Evolutionary conservation across 2,329 filamentous ascomycete species (phyloP).

Genomic region (Aspergillus quadrilineatus): DNA sequence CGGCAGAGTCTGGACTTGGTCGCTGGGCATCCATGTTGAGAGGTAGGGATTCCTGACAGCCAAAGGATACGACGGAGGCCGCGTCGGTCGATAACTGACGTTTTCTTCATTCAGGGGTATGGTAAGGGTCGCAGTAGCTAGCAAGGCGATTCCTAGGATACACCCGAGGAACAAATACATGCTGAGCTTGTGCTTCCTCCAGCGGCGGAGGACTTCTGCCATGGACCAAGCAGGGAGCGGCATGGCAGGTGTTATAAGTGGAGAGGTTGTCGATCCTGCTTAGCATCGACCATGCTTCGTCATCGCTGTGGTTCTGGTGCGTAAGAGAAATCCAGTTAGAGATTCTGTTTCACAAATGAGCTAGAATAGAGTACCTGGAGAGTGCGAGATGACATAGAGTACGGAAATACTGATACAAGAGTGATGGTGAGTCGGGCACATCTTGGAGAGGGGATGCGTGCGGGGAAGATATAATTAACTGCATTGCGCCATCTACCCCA

Average conservation of each 20-base stretch:
- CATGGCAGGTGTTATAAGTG: not conserved
- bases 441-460: too few relatives aligned
- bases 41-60: slow-evolving; percentile 47
- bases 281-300: slow-evolving; percentile 6
- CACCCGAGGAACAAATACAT: slow-evolving; percentile 18
- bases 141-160: slow-evolving; percentile 22
- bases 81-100: slow-evolving; percentile 27
- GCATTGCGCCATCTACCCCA: too few relatives aligned
- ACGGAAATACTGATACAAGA: too few relatives aligned
- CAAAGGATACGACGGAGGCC: slow-evolving; percentile 46
- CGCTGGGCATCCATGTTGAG: slow-evolving; percentile 46
- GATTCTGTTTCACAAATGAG: too few relatives aligned
- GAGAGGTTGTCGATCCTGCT: slow-evolving; percentile 7
- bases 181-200: not conserved
- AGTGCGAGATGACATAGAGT: too few relatives aligned
- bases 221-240: not conserved
- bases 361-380: too few relatives aligned
- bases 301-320: not conserved
- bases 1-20: slow-evolving; percentile 37
- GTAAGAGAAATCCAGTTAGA: not conserved
- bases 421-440: too few relatives aligned
- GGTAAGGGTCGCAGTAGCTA: slow-evolving; percentile 24
- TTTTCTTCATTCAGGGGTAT: slow-evolving; percentile 12
- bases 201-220: not conserved
- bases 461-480: too few relatives aligned